Percentiles rank a stretch among this genome's conserved stretches.
These are phyloP conservation scores for Euryodendron excelsum DNA, from an alignment of 148 eudicot genomes.

Conservation along the genomic window DNA sequence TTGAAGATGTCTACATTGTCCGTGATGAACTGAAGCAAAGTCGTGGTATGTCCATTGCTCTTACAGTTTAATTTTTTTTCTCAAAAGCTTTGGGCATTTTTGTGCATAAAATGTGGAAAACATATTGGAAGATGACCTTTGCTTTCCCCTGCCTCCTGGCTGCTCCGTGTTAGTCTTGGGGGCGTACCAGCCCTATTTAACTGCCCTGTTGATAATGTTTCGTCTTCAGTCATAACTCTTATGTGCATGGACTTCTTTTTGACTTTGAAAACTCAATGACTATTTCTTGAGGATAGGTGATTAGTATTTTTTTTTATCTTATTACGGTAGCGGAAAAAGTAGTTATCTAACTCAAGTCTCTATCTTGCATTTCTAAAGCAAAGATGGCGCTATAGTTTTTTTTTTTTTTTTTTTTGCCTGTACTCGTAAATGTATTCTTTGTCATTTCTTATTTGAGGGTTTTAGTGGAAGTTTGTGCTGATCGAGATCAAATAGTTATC, in stretches of 20 bases:
- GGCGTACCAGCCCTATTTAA: not conserved
- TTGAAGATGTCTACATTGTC: constrained; percentile 68
- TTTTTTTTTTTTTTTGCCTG: not conserved
- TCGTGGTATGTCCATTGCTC: constrained; percentile 65
- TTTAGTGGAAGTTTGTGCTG: not conserved
- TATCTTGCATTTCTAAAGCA: not conserved
- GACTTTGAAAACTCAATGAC: not conserved
- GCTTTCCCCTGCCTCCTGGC: not conserved
- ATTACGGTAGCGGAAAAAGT: not conserved
- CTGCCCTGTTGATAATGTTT: not conserved
- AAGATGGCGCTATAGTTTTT: not conserved
- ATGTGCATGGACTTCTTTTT: not conserved
- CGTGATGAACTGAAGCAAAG: constrained; percentile 58
- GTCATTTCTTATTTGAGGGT: not conserved
- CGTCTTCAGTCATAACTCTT: not conserved
- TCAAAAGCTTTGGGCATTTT: not conserved
- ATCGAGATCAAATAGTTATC: constrained; percentile 1
- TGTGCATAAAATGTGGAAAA: not conserved
- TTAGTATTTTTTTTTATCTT: not conserved
- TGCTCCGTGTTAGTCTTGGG: not conserved
- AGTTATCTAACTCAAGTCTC: not conserved
- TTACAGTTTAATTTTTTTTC: not conserved
- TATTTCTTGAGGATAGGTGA: not conserved
- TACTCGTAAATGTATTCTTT: not conserved
- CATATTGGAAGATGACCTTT: not conserved